Evolutionary conservation across 495 filamentous ascomycete genomes (phyloP).

Genomic region (Lasiosphaeria miniovina): DNA sequence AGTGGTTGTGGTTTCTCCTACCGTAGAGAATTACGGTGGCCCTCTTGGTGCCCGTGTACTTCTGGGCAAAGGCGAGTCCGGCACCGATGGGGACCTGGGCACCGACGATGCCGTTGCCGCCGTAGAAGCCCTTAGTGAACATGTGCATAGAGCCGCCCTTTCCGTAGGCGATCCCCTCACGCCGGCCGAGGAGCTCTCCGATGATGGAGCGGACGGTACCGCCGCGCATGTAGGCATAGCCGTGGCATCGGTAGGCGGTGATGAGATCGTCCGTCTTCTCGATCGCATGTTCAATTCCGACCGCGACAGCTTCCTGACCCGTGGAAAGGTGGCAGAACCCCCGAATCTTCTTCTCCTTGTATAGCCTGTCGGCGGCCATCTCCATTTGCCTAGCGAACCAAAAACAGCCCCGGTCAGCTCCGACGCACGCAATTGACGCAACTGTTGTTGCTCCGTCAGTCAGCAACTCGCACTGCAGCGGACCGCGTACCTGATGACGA

Average conservation of each 20-base stretch:
- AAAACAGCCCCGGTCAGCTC: neutral
- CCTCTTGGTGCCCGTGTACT: constrained; percentile 82
- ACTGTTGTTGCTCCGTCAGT: neutral
- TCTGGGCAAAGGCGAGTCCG: constrained; percentile 93
- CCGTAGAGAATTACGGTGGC: constrained; percentile 89
- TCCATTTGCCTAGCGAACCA: constrained; percentile 79
- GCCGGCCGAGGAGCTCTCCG: constrained; percentile 89
- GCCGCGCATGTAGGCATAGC: constrained; percentile 95
- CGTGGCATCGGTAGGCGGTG: constrained; percentile 97
- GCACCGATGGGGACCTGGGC: constrained; percentile 98
- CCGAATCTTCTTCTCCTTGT: constrained; percentile 99
- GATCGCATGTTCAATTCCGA: constrained; percentile 95
- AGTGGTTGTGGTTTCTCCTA: constrained; percentile 9
- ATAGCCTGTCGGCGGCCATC: constrained; percentile 95
- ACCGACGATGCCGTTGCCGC: constrained; percentile 98
- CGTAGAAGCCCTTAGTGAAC: constrained; percentile 97
- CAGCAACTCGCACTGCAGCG: too few species aligned
- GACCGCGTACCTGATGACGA: constrained; percentile 68
- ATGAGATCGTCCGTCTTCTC: constrained; percentile 88
- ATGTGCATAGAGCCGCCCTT: constrained; percentile 99
- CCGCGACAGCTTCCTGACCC: constrained; percentile 95
- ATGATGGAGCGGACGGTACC: constrained; percentile 90
- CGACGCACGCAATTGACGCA: neutral
- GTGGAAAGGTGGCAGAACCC: constrained; percentile 99
- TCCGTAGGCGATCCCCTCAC: constrained; percentile 95